Evolutionary conservation across 352 stramenopile species (phyloP).

Genomic region (Globisporangium cederbergense): DNA sequence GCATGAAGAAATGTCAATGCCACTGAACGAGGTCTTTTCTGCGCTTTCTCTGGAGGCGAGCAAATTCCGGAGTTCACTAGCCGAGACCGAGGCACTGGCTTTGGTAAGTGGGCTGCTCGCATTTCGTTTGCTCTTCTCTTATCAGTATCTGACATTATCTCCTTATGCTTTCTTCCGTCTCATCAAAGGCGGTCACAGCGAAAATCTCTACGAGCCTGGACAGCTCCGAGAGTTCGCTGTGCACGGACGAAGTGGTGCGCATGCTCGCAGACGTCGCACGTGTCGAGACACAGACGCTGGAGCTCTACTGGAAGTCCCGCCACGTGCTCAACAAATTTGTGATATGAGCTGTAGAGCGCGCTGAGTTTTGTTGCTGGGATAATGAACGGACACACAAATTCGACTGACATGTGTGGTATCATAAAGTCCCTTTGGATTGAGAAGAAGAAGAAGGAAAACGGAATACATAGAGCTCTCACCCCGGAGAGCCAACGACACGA

Average conservation of each 20-base stretch:
- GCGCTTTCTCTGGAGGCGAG: slow-evolving; percentile 17
- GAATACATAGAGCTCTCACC: neutral
- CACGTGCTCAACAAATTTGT: slow-evolving; percentile 37
- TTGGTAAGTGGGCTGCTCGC: neutral
- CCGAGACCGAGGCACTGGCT: slow-evolving; percentile 12
- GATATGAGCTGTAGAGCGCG: slow-evolving; percentile 17
- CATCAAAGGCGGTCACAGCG: slow-evolving; percentile 29
- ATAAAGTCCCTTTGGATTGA: neutral
- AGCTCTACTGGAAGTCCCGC: slow-evolving; percentile 56
- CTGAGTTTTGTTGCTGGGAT: neutral
- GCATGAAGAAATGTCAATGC: slow-evolving; percentile 19
- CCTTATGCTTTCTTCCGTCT: neutral
- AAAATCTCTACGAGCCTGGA: slow-evolving; percentile 28
- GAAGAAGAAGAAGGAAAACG: neutral
- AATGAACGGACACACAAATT: neutral
- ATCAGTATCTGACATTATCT: neutral
- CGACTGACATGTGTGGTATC: neutral
- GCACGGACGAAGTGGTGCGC: slow-evolving; percentile 47
- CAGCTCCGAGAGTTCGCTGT: slow-evolving; percentile 26
- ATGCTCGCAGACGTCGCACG: slow-evolving; percentile 36
- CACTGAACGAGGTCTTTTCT: slow-evolving; percentile 18
- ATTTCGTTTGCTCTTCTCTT: too few relatives aligned
- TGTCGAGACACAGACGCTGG: slow-evolving; percentile 41
- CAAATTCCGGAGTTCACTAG: slow-evolving; percentile 4
- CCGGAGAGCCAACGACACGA: neutral